Base-by-base conservation (phyloP, 2,329 filamentous ascomycete genomes). In the Pestalotiopsis sp. region DNA sequence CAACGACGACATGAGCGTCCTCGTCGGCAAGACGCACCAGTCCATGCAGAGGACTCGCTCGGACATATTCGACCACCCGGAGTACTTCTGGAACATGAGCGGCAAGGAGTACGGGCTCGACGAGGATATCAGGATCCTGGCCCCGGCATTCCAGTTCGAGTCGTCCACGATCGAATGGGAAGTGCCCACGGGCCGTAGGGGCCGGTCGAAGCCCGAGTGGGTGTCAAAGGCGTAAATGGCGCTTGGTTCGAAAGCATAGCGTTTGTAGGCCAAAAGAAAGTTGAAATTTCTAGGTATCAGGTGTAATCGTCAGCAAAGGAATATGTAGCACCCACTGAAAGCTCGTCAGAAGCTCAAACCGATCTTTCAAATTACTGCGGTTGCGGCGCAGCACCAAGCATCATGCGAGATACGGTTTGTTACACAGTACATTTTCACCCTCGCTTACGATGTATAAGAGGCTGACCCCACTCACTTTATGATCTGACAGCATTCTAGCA, bases 1-100 rank as follows among this genome's bases (percentile, higher is more conserved):
- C 17, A 76, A 76, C 44, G 75, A 77, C 59, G 75, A 77, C 65
- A 68, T 77, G 67, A 73, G 71, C 26, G 20, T 22, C 9, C 22
- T 26, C 3, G 56, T 56, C 6, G 14, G 48, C 55, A 66, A 39
- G 5, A 56, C 64, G 17, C 38, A 26, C n/a, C 7, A 35, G 14
- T 57, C 59, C 7, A 39, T 67, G 14, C 10, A 38, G 14, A 39
- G 10, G 2, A 38, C 10, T 13, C 58, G 58, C 1, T 35, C 58
- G 24, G 58, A 61, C n/a, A 61, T 61, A 10, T 39, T 61, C 38
- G 30, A 26, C 7, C 58, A 61, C 9, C 58, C 58, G 6, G 58
- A 61, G 30, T 61, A 38, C 58, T 61, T 61, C 22, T 35, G 11
- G 26, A 40, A 11, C 7, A 64, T 64, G 38, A 22, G 38, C n/a